Evolutionary conservation across 208 protist species (phyloP), one percentile per base, ranked within the genome.

Genomic region (Acanthamoeba healyi): DNA sequence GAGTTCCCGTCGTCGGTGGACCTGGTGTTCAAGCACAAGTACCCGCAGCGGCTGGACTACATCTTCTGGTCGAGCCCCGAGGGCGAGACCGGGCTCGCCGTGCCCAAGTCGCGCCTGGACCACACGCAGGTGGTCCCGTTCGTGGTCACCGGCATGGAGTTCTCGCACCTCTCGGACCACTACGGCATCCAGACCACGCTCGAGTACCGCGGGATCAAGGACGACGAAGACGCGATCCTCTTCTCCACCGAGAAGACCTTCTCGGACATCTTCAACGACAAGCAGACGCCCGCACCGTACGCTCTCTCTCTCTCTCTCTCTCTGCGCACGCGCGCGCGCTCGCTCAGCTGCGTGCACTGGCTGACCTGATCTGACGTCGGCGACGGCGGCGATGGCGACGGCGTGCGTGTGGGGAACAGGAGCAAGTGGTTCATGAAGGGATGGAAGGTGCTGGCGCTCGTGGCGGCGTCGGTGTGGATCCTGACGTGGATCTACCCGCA

Each of bases 21-120:
- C 63, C 86, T 92, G 63, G 54, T 92, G n/a, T 92, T 92, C 63
- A 92, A 92, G 44, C 86, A 92, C 63, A 92, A 92, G 86, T 92
- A 92, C 38, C 86, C 86, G 26, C 86, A 92, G 61, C 86, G 86
- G 26, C 63, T 92, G 54, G 86, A 92, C 44, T 92, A 92, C 58
- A 92, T 92, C 26, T 92, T 92, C 40, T 92, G 49, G 56, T 58
- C 44, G 58, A 54, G 63, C 24, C 81, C 81, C 74, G 86, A 74
- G 29, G 63, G 61, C 63, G 86, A 92, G 86, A 74, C 10, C 58
- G 34, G n/a, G n/a, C n/a, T 92, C 63, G 42, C 38, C 32, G 34
- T 77, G 7, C 63, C 86, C 86, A 92, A 74, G 42, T 34, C 36
- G 86, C 34, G 36, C 34, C 49, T 56, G n/a, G 61, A 92, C 49